Conservation (phyloP, 129 eudicot species). For the Kitagawia praeruptora region DNA sequence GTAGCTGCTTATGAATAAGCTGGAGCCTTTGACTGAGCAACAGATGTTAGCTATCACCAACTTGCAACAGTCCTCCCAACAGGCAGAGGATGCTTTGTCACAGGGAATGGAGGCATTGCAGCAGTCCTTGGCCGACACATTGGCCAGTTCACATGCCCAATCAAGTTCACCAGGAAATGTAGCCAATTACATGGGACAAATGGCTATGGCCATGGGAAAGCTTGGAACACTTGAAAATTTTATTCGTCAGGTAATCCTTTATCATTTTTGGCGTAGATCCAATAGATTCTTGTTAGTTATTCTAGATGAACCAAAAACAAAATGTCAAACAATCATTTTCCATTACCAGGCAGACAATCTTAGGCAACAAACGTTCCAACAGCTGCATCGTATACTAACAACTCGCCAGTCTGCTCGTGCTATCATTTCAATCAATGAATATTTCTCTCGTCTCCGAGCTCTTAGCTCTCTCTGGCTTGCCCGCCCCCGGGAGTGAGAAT, state of each 20-base stretch:
- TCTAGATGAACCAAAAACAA: not conserved
- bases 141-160: slow-evolving; percentile 37
- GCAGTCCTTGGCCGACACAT: slow-evolving; percentile 51
- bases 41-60: slow-evolving; percentile 38
- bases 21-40: slow-evolving; percentile 65
- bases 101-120: slow-evolving; percentile 68
- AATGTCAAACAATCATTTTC: slow-evolving; percentile 3
- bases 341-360: slow-evolving; percentile 62
- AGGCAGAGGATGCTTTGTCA: slow-evolving; percentile 66
- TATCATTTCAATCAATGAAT: slow-evolving; percentile 52
- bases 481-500: slow-evolving; percentile 56
- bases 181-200: slow-evolving; percentile 67
- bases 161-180: slow-evolving; percentile 49
- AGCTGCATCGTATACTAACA: slow-evolving; percentile 65
- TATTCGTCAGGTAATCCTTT: slow-evolving; percentile 39
- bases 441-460: slow-evolving; percentile 65
- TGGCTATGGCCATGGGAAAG: slow-evolving; percentile 80
- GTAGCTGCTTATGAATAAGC: slow-evolving; percentile 48
- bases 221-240: slow-evolving; percentile 60
- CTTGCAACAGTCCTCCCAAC: slow-evolving; percentile 55
- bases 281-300: not conserved
- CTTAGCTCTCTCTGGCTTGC: slow-evolving; percentile 77
- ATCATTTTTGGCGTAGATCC: not conserved
- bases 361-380: slow-evolving; percentile 65
- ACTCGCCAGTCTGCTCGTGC: slow-evolving; percentile 76